Evolutionary conservation across 1,284 basidiomycete species (phyloP).

Genomic region (Agroathelia rolfsii): DNA sequence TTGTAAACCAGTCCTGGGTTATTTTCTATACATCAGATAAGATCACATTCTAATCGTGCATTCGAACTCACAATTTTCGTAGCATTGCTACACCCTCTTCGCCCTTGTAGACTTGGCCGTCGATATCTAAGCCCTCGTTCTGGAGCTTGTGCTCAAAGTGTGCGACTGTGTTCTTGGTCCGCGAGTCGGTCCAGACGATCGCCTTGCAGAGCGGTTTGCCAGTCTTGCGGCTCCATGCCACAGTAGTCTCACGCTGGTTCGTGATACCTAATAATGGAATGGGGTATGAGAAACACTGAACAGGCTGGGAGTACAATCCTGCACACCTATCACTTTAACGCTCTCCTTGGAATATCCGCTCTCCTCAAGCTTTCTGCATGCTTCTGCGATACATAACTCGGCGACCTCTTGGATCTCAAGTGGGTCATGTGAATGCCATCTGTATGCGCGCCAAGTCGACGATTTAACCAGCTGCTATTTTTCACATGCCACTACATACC

Average conservation of each 20-base stretch:
- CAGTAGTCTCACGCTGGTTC: slow-evolving; percentile 94
- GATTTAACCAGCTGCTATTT: no score
- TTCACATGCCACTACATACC: no score
- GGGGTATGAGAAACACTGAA: slow-evolving; percentile 6
- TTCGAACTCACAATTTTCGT: slow-evolving; percentile 58
- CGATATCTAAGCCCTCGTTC: slow-evolving; percentile 68
- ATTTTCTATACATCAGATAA: no score
- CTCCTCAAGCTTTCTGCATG: slow-evolving; percentile 65
- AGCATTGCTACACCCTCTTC: slow-evolving; percentile 58
- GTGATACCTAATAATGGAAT: slow-evolving; percentile 96
- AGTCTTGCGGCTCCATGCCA: slow-evolving; percentile 87
- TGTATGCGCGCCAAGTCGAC: no score
- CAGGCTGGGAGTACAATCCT: slow-evolving; percentile 8
- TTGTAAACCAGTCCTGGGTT: slow-evolving; percentile 80
- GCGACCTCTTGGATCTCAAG: slow-evolving; percentile 76
- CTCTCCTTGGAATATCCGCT: slow-evolving; percentile 69
- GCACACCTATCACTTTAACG: slow-evolving; percentile 85
- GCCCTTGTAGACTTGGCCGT: slow-evolving; percentile 58
- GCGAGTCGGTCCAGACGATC: slow-evolving; percentile 94
- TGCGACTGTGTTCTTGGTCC: slow-evolving; percentile 79
- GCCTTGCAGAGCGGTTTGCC: slow-evolving; percentile 84
- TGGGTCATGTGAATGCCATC: slow-evolving; percentile 95
- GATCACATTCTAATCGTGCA: no score
- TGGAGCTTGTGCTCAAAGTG: slow-evolving; percentile 69
- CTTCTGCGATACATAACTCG: slow-evolving; percentile 69